Conservation (phyloP, 164 flowering plant genomes). For the Malania oleifera region DNA sequence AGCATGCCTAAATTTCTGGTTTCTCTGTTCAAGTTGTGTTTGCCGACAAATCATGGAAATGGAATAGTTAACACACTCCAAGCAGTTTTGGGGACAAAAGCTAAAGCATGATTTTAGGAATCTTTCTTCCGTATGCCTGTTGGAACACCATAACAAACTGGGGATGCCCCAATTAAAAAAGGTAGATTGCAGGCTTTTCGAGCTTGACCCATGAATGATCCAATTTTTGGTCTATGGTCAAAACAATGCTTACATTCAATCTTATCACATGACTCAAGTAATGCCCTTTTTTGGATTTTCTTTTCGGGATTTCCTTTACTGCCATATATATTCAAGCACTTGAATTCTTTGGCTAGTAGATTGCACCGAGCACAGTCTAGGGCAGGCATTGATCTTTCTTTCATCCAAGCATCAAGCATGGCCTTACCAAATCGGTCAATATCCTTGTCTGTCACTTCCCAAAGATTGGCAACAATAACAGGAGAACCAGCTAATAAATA, state of each 20-base stretch:
- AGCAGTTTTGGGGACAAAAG: too few species aligned
- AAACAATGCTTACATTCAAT: conserved; percentile 12
- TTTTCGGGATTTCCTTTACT: conserved; percentile 27
- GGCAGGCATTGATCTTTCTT: conserved; percentile 41
- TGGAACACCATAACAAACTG: conserved; percentile 96
- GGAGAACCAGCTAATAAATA: conserved; percentile 92
- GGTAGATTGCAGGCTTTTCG: conserved; percentile 77
- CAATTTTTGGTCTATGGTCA: conserved; percentile 51
- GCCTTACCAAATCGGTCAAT: conserved; percentile 85
- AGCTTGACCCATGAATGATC: conserved; percentile 72
- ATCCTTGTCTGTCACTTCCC: conserved; percentile 98
- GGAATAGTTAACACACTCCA: too few species aligned
- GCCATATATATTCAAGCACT: conserved; percentile 28
- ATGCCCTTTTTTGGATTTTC: conserved; percentile 26
- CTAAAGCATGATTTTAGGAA: conserved; percentile 13
- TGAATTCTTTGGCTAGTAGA: conserved; percentile 32
- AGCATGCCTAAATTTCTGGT: too few species aligned
- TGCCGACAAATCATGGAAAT: too few species aligned
- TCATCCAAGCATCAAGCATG: conserved; percentile 71
- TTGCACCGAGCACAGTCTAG: conserved; percentile 25
- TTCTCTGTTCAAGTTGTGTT: too few species aligned
- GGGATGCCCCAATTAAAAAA: conserved; percentile 81
- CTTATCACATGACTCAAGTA: conserved; percentile 14
- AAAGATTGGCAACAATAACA: conserved; percentile 72
- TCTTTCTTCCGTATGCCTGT: conserved; percentile 58